Percentiles rank a stretch among this genome's conserved stretches.
Evolutionary conservation across 371 early-diverging fungal species (phyloP).

Genomic region (Rhizopus arrhizus): DNA sequence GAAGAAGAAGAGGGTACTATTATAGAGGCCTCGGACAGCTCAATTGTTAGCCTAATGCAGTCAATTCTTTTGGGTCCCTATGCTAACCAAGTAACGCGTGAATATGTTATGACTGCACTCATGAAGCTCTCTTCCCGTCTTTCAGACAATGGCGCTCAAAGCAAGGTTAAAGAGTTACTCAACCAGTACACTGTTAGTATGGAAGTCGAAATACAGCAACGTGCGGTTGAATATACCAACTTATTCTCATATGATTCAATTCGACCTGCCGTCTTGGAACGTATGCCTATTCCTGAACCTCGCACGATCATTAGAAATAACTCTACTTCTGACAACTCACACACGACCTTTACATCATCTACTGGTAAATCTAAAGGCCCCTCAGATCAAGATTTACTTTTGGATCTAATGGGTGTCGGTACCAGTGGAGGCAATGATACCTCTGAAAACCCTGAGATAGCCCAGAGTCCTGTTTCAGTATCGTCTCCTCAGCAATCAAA

Average conservation of each 20-base stretch:
- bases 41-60: constrained; percentile 75
- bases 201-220: constrained; percentile 92
- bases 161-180: constrained; percentile 62
- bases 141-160: constrained; percentile 46
- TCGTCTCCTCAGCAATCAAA: constrained; percentile 34
- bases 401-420: constrained; percentile 75
- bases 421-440: constrained; percentile 51
- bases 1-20: constrained; percentile 69
- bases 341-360: constrained; percentile 29
- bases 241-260: constrained; percentile 76
- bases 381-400: constrained; percentile 63
- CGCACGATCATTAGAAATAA: constrained; percentile 43
- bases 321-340: constrained; percentile 26
- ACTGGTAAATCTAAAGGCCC: constrained; percentile 46
- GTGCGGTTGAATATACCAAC: constrained; percentile 87
- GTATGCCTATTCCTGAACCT: constrained; percentile 90
- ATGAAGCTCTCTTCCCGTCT: constrained; percentile 89
- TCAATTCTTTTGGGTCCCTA: constrained; percentile 78
- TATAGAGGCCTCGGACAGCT: constrained; percentile 70
- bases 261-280: constrained; percentile 86
- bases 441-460: constrained; percentile 31
- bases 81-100: constrained; percentile 76
- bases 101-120: constrained; percentile 84
- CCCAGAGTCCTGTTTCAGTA: constrained; percentile 28
- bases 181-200: constrained; percentile 66